Base-by-base conservation (phyloP, 345 rosid species). In the Clarkia xantiana region DNA sequence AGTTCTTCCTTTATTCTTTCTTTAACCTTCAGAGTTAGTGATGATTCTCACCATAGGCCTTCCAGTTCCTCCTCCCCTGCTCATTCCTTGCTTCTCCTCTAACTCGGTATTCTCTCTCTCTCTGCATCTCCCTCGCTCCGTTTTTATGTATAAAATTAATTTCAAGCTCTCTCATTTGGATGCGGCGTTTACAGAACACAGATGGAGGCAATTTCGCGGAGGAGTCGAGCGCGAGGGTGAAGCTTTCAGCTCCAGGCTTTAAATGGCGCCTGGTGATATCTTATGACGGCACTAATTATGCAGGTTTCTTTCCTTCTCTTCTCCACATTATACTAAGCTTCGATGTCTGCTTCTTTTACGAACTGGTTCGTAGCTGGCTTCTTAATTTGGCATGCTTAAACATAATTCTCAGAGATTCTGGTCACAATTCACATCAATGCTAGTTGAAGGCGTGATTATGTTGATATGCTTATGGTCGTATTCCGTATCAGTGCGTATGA, bases 211-310 rank as follows among this genome's bases (percentile, higher is more conserved):
- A 53, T 9, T 46, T 18, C 44, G 23, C 39, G 14, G 69, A 58
- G 43, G 57, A 49, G 3, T 20, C 63, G 41, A 67, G 18, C 49
- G 50, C 18, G 45, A 11, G 49, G 44, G 57, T 49, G 40, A 80
- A 70, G 41, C 58, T 43, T 51, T 18, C 44, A 10, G 44, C 45
- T 29, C 69, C 66, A 3, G 63, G 53, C 36, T 79, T 49, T 60
- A 85, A 79, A 56, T 90, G 95, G 97, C 88, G 95, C 51, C 62
- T 90, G 70, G 76, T 82, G 46, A 66, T 90, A 10, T 78, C 94
- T 13, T 85, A 85, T 43, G 97, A 80, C 39, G 95, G 95, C 62
- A 80, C 97, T 40, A 66, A 40, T 44, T 89, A 76, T 56, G 73
- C 89, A 70, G 95, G 97, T 74, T 11, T 53, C 14, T 14, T 13